A percentile compares a stretch with the other conserved stretches of the same genome.
These are phyloP conservation scores for Amaranthus palmeri DNA, from an alignment of 148 eudicot genomes.

Conservation along the genomic window DNA sequence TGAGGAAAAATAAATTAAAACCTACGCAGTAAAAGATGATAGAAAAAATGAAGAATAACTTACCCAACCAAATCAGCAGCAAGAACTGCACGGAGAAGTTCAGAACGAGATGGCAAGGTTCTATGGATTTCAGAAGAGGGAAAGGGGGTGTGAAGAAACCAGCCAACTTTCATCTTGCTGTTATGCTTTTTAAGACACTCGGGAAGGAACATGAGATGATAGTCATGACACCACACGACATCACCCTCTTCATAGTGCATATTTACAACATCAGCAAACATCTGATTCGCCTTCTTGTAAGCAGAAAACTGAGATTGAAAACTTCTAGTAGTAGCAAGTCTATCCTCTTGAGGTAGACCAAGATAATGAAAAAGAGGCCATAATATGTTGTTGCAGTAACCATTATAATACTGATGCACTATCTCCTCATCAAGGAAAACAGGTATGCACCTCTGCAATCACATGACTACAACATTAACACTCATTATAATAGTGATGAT, in stretches of 20 bases:
- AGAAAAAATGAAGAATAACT: not conserved
- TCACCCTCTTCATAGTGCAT: conserved; percentile 70
- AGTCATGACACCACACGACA: conserved; percentile 89
- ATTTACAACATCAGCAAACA: conserved; percentile 77
- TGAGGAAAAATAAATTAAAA: too few species aligned
- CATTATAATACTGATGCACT: conserved; percentile 70
- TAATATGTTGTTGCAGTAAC: conserved; percentile 77
- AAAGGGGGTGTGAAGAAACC: conserved; percentile 92
- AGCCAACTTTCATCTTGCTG: conserved; percentile 69
- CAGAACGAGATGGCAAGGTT: conserved; percentile 66
- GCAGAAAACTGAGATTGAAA: conserved; percentile 71
- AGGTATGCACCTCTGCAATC: conserved; percentile 57
- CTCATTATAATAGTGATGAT: not conserved
- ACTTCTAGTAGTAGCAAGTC: conserved; percentile 56
- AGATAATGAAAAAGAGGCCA: conserved; percentile 89
- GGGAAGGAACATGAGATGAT: conserved; percentile 81
- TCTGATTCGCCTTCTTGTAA: conserved; percentile 67
- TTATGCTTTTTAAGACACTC: conserved; percentile 56
- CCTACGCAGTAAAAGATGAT: too few species aligned
- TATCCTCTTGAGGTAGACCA: conserved; percentile 79
- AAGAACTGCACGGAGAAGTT: conserved; percentile 67
- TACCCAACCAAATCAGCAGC: conserved; percentile 83
- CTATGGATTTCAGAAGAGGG: conserved; percentile 75
- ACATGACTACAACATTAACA: not conserved
- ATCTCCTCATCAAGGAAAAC: conserved; percentile 67